Evolutionary conservation across 192 early-diverging fungal genomes (phyloP), one percentile per base, ranked within the genome.

Genomic region (Coemansia sp.): DNA sequence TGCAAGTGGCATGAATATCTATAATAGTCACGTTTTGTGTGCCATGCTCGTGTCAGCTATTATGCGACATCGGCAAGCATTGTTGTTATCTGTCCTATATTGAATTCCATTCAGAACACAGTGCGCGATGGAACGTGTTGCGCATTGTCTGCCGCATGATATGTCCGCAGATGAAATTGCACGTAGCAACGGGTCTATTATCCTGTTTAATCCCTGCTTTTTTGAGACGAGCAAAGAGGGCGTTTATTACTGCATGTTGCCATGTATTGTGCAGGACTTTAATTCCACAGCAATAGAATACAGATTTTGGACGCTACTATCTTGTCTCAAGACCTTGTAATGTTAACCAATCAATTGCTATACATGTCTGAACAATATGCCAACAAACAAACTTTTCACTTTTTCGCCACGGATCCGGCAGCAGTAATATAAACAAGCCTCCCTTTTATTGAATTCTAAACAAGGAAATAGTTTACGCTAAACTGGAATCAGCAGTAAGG

Each of bases 401-500:
- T 45, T 45, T 16, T 49, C 19, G 48, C 48, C 48, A 22, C 48
- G 48, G 16, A 49, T 22, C 48, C 48, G 48, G 17, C 4, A 21
- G 19, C 48, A 49, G 48, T 49, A 49, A 49, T 8, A n/a, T 8
- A 16, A 49, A 19, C 48, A 21, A n/a, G 4, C n/a, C 48, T 8
- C 6, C 7, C 48, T 19, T 49, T 17, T 49, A n/a, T 21, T 21
- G 16, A 21, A n/a, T 49, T 48, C 48, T 6, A 49, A 49, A 49
- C 48, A 49, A 45, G 16, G 14, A 45, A 45, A 45, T 19, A 49
- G 48, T 17, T 51, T 75, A 69, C 1, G 67, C 55, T 11, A 69
- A 27, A 14, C 64, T 69, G 3, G 66, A 72, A 51, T 78, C 71
- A 29, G 77, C 63, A 57, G 65, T 68, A 68, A 75, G 47, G 51